Base-by-base conservation (phyloP, 768 basidiomycete genomes). In the Xerocomellus amylosporus region DNA sequence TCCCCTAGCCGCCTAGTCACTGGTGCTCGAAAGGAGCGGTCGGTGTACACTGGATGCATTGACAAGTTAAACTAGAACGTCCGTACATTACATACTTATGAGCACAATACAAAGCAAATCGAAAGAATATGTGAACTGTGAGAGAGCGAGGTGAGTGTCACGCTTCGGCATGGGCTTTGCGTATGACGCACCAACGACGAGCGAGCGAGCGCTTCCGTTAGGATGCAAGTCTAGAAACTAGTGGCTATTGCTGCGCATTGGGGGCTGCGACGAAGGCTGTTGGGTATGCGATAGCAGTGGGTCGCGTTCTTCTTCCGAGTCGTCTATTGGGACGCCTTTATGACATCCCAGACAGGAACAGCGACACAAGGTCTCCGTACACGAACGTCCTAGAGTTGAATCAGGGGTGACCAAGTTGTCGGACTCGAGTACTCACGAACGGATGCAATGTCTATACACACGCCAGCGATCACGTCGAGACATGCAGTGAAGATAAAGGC, bases 351-450 rank as follows among this genome's bases (percentile, higher is more conserved):
- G 30, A 45, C 66, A 64, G 8, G 62, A 44, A 40, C 63, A 71
- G 12, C 37, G 46, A 51, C 70, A 70, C 13, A 71, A 4, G 0
- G 57, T 58, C 58, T 65, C 60, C 2, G 70, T 67, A 9, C 63
- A 70, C 17, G 51, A 13, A 17, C 52, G 68, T 50, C 53, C 70
- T 33, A 33, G 33, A 14, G 33, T 33, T 14, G 33, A 33, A 33
- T 33, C 33, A 5, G 33, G 33, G 33, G 33, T n/a, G n/a, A n/a
- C n/a, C n/a, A n/a, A n/a, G n/a, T n/a, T n/a, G n/a, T n/a, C n/a
- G n/a, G n/a, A n/a, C n/a, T n/a, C n/a, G n/a, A n/a, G 22, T 7
- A 49, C 69, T 53, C 46, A 70, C 69, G 59, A 5, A 61, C 24
- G 31, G 70, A 66, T 2, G 17, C 2, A 13, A 68, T 55, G 42